Percentiles rank a stretch among this genome's conserved stretches.
phyloP scores from a whole-genome alignment of 1,284 basidiomycete species.

The Microbotryomycetes sp. region DNA sequence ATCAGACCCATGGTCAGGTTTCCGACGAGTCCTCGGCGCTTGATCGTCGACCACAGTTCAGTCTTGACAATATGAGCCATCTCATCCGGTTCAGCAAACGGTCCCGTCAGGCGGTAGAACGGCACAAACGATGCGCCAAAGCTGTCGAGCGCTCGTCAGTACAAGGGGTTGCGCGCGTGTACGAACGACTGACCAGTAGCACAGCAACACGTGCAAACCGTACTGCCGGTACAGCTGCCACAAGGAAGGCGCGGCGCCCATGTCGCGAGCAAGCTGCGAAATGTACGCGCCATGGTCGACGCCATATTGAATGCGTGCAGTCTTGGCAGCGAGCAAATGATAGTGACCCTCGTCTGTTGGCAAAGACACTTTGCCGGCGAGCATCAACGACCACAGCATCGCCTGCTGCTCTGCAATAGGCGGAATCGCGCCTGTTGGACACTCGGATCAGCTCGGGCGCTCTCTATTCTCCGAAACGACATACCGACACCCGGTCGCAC shows the following conservation, averaged over 20 bases:
- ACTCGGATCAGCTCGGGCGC: too few species aligned
- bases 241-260: conserved; percentile 53
- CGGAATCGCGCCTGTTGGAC: conserved; percentile 52
- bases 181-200: conserved; percentile 49
- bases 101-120: conserved; percentile 56
- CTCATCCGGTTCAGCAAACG: conserved; percentile 44
- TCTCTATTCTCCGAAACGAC: too few species aligned
- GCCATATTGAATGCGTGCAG: conserved; percentile 54
- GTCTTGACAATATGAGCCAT: conserved; percentile 47
- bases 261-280: conserved; percentile 55
- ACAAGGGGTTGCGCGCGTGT: neutral
- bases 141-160: conserved; percentile 33
- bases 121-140: conserved; percentile 58
- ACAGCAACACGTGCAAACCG: conserved; percentile 51
- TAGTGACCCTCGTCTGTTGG: conserved; percentile 49
- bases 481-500: conserved; percentile 55
- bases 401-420: conserved; percentile 60
- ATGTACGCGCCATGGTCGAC: conserved; percentile 54
- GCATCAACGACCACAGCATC: conserved; percentile 55
- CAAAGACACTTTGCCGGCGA: conserved; percentile 47
- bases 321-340: conserved; percentile 52
- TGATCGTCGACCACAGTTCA: conserved; percentile 60
- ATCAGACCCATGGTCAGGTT: conserved; percentile 57
- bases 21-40: conserved; percentile 51
- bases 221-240: conserved; percentile 49